Percentiles rank a stretch among this genome's conserved stretches.
Conservation (phyloP, 805 yeast genomes). For the Lachancea sp. region DNA sequence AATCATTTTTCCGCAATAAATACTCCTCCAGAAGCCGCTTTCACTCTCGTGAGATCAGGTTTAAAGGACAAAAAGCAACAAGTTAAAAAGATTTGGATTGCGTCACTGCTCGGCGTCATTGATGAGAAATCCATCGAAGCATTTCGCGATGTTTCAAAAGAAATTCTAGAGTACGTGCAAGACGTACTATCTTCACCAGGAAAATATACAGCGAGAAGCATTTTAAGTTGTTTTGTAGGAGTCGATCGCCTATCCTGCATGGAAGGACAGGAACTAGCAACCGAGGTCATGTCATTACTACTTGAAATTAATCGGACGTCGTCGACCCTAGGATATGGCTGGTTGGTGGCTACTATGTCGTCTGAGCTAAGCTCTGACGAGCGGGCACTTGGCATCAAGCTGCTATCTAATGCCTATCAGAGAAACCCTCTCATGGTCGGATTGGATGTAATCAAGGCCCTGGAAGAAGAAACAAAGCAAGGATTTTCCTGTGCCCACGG, state of each 20-base stretch:
- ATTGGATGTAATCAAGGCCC: slow-evolving; percentile 38
- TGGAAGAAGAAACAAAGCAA: slow-evolving; percentile 24
- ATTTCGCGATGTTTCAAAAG: slow-evolving; percentile 7
- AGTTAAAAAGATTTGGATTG: slow-evolving; percentile 63
- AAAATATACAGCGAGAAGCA: slow-evolving; percentile 7
- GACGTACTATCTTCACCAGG: slow-evolving; percentile 32
- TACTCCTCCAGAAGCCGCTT: slow-evolving; percentile 20
- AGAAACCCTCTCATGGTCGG: slow-evolving; percentile 38
- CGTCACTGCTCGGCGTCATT: slow-evolving; percentile 39
- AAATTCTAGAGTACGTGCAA: slow-evolving; percentile 24
- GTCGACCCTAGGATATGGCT: slow-evolving; percentile 39
- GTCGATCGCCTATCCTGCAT: slow-evolving; percentile 15
- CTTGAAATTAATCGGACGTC: slow-evolving; percentile 12
- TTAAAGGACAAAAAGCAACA: slow-evolving; percentile 57
- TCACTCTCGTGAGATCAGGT: slow-evolving; percentile 47
- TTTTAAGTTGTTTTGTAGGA: slow-evolving; percentile 22
- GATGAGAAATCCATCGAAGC: slow-evolving; percentile 23
- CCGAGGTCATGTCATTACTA: slow-evolving; percentile 11
- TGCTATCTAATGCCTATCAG: slow-evolving; percentile 32
- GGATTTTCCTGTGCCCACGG: slow-evolving; percentile 16
- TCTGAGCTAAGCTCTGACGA: slow-evolving; percentile 31
- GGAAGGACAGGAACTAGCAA: slow-evolving; percentile 6
- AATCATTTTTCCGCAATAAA: slow-evolving; percentile 36
- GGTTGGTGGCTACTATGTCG: slow-evolving; percentile 45
- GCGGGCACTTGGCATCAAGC: slow-evolving; percentile 33